Evolutionary conservation across 2,329 filamentous ascomycete species (phyloP).

Genomic region (Passalora sequoiae): DNA sequence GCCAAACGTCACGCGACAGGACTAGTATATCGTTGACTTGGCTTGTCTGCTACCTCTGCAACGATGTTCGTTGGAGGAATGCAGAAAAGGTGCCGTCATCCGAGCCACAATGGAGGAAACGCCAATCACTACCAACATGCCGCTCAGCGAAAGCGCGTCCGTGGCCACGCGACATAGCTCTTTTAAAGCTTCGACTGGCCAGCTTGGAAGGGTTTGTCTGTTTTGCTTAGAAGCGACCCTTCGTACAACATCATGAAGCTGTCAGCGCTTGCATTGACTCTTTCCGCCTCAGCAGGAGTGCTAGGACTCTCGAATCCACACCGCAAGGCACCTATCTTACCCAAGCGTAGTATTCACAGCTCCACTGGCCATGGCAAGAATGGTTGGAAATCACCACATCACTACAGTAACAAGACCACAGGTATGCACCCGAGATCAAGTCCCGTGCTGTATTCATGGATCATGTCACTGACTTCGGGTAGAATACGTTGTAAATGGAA

Average conservation of each 20-base stretch:
- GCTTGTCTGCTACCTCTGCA: neutral
- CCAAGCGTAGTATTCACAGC: neutral
- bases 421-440: conserved; percentile 25
- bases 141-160: too few species aligned
- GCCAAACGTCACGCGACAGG: conserved; percentile 6
- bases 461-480: conserved; percentile 28
- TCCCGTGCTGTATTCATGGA: conserved; percentile 32
- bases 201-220: too few species aligned
- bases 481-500: conserved; percentile 30
- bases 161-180: too few species aligned
- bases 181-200: too few species aligned
- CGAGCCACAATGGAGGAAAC: neutral
- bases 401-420: conserved; percentile 7
- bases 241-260: conserved; percentile 7
- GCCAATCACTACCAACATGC: too few species aligned
- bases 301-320: conserved; percentile 5
- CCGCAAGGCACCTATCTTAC: conserved; percentile 5
- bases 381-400: neutral
- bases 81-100: neutral
- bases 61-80: neutral
- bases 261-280: neutral
- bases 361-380: neutral
- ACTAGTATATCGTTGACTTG: conserved; percentile 1
- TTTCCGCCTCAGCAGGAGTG: neutral
- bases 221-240: too few species aligned